Evolutionary conservation across 2,329 filamentous ascomycete genomes (phyloP), one percentile per base, ranked within the genome.

Genomic region (Atkinsonella texensis): DNA sequence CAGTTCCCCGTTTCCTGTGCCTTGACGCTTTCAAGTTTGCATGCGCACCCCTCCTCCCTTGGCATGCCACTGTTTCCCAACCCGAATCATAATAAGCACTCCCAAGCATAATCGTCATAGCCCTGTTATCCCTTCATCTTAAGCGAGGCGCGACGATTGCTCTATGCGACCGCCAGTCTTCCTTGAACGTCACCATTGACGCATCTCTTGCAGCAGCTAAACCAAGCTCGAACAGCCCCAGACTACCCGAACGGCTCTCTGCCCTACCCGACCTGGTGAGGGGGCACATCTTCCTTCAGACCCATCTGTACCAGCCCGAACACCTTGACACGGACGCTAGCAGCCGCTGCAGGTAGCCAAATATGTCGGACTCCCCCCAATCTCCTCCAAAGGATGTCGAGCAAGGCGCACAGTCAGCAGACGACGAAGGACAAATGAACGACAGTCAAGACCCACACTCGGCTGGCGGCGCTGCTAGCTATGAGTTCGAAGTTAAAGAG

Each of bases 401-500:
- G 79, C 86, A 85, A 79, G 84, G 81, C 81, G 85, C 81, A 81
- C 87, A 89, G 78, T 94, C 89, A 76, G 84, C 84, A 77, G 89
- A 93, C 75, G 88, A 94, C 77, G 88, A 93, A 77, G 84, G 84
- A 78, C 85, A 85, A 81, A 94, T 95, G 87, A 89, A 94, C 75
- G 87, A 89, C 70, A 75, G 79, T 74, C 80, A 84, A 71, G 84
- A 87, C 74, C 79, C 81, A 83, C 85, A 89, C 75, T 77, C 78
- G 69, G 79, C 79, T 50, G 53, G 50, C 70, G 84, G 80, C 69
- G 78, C 85, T 72, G 57, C 63, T 53, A 83, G 76, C 71, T 89
- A 89, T 68, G 91, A 97, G 75, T 95, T 96, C 70, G 91, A 97
- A 74, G 91, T 97, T 72, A 97, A 97, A 79, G 93, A 98, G 74